Percentiles rank a stretch among this genome's conserved stretches.
Evolutionary conservation across 2,329 filamentous ascomycete genomes (phyloP).

Genomic region (Pestalotiopsis sp.): DNA sequence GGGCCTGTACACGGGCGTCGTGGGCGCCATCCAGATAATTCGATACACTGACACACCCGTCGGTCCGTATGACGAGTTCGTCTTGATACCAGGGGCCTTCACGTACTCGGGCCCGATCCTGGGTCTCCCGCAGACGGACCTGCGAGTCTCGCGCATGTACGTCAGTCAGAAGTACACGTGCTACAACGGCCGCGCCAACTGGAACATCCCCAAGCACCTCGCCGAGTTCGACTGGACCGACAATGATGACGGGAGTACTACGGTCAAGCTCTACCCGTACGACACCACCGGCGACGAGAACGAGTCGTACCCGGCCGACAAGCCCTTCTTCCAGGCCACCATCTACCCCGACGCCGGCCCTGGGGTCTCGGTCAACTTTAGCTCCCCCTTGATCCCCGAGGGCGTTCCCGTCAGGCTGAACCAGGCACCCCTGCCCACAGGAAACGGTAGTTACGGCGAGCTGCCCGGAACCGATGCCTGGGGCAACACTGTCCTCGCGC

Average conservation of each 20-base stretch:
- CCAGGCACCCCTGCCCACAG: conserved; percentile 29
- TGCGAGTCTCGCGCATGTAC: conserved; percentile 36
- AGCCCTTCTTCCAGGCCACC: conserved; percentile 29
- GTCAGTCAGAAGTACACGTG: conserved; percentile 34
- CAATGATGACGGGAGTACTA: conserved; percentile 17
- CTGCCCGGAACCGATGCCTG: conserved; percentile 26
- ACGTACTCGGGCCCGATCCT: conserved; percentile 7
- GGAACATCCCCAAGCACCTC: conserved; percentile 38
- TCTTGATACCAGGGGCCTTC: conserved; percentile 32
- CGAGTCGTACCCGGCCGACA: conserved; percentile 12
- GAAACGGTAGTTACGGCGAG: conserved; percentile 20
- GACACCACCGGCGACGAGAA: conserved; percentile 13
- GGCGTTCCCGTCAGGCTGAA: conserved; percentile 27
- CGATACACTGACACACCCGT: conserved; percentile 34
- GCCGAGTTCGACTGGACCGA: conserved; percentile 32
- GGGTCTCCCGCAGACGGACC: conserved; percentile 17
- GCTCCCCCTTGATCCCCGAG: conserved; percentile 19
- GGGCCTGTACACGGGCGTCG: conserved; percentile 31
- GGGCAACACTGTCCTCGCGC: conserved; percentile 20
- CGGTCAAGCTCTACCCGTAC: conserved; percentile 27
- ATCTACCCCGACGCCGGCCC: conserved; percentile 17
- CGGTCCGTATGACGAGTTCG: conserved; percentile 36
- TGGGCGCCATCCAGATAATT: conserved; percentile 33
- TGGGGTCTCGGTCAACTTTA: conserved; percentile 20
- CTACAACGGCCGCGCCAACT: conserved; percentile 36